Conservation (phyloP, 805 yeast species). For the Myxozyma neglecta region DNA sequence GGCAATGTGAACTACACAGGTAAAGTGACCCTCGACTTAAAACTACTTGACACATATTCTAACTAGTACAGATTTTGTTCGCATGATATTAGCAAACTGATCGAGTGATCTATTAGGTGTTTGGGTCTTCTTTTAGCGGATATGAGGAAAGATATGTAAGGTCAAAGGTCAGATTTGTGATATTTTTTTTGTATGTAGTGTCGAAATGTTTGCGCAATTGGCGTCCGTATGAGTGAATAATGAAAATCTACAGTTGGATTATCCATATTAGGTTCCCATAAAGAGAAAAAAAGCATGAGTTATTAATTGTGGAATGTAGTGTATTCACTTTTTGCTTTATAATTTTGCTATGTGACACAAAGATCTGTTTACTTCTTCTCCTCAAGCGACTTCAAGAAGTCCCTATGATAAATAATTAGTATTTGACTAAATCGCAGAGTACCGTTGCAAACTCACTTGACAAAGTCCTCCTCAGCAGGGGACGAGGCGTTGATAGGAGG, state of each 20-base stretch:
- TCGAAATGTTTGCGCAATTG: neutral
- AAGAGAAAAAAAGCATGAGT: too few species aligned
- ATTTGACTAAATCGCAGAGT: neutral
- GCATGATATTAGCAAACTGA: constrained; percentile 33
- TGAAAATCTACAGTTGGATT: neutral
- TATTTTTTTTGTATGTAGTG: neutral
- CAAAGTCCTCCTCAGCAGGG: constrained; percentile 87
- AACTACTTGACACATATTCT: neutral
- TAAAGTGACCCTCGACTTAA: constrained; percentile 16
- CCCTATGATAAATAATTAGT: constrained; percentile 1
- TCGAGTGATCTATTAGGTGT: neutral
- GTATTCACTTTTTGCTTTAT: neutral
- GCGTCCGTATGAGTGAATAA: neutral
- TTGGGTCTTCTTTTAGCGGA: neutral
- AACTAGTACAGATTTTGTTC: constrained; percentile 26
- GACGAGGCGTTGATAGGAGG: constrained; percentile 75
- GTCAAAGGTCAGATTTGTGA: neutral
- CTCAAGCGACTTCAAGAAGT: constrained; percentile 29
- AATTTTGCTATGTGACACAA: neutral
- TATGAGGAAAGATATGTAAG: neutral
- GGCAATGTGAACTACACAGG: constrained; percentile 92
- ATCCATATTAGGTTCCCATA: too few species aligned
- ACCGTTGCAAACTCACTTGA: constrained; percentile 40
- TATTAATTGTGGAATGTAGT: neutral
- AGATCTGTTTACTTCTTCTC: constrained; percentile 10